These are phyloP conservation scores for Diaporthe aspalathi DNA, from an alignment of 2,329 filamentous ascomycete genomes.

Conservation along the genomic window DNA sequence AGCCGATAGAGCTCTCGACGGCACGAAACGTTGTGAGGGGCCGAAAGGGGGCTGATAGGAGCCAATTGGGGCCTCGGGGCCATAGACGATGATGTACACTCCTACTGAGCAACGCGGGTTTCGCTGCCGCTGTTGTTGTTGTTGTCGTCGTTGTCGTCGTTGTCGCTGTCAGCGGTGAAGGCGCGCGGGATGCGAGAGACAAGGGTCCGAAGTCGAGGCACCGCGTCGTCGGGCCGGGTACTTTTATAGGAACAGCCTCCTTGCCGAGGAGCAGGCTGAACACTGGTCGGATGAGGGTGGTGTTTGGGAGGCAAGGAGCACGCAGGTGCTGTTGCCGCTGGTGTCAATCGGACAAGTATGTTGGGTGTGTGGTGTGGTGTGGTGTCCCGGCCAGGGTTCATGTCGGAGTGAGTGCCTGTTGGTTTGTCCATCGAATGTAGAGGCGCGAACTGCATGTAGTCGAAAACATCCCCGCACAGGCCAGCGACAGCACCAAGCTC, in stretches of 20 bases:
- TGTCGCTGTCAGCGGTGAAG: slow-evolving; percentile 34
- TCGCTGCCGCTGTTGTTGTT: neutral
- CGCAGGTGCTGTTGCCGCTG: neutral
- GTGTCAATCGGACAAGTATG: neutral
- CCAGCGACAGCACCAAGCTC: slow-evolving; percentile 36
- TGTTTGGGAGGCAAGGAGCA: neutral
- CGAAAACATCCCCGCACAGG: slow-evolving; percentile 38
- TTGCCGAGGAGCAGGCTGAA: neutral
- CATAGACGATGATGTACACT: neutral
- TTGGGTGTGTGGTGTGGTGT: slow-evolving; percentile 1
- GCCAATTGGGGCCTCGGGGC: neutral
- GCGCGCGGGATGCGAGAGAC: slow-evolving; percentile 32
- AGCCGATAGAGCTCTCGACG: neutral
- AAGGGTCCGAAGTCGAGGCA: slow-evolving; percentile 33
- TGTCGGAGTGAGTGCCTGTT: slow-evolving; percentile 6
- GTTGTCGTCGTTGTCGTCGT: slow-evolving; percentile 16
- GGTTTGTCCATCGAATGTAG: neutral
- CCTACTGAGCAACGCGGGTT: neutral
- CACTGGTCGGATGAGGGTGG: neutral
- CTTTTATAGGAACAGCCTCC: neutral
- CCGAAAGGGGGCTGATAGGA: neutral
- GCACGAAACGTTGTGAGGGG: too few species aligned
- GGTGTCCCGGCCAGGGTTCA: neutral
- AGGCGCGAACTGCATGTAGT: slow-evolving; percentile 33
- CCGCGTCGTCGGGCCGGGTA: slow-evolving; percentile 20